Conservation (phyloP, 1,284 basidiomycete genomes). For the Ceratobasidium papillatum region DNA sequence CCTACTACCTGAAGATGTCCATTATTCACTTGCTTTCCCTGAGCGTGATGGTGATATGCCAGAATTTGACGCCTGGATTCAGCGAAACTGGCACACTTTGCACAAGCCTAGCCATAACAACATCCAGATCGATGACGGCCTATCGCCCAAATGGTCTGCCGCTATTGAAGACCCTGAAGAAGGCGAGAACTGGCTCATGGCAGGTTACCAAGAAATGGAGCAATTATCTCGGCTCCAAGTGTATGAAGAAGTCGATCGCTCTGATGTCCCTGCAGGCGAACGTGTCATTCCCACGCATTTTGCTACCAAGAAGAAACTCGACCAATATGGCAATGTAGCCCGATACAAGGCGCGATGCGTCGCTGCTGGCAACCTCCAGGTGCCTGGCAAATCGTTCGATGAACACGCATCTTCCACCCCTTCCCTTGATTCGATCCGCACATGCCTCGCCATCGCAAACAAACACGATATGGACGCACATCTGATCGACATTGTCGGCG, state of each 20-base stretch:
- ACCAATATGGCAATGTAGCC: not conserved
- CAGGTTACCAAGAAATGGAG: not conserved
- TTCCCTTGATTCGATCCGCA: not conserved
- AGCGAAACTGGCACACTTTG: not conserved
- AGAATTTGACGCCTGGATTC: not conserved
- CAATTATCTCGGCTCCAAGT: not conserved
- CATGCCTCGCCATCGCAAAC: not conserved
- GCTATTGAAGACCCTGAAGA: conserved; percentile 3
- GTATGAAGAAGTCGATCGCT: not conserved
- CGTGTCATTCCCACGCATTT: not conserved
- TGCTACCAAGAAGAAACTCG: not conserved
- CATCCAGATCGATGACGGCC: not conserved
- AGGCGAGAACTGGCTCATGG: not conserved
- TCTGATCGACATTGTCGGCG: not conserved
- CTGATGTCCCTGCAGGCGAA: not conserved
- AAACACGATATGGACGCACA: not conserved
- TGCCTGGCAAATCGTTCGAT: conserved; percentile 7
- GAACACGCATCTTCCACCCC: not conserved
- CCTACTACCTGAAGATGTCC: not conserved
- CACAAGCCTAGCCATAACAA: not conserved
- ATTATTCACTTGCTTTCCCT: not conserved
- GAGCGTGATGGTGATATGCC: not conserved
- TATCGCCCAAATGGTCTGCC: not conserved
- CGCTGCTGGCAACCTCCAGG: not conserved
- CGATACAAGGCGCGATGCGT: conserved; percentile 1